Conservation (phyloP, 306 rosid genomes). For the Corylus heterophylla region DNA sequence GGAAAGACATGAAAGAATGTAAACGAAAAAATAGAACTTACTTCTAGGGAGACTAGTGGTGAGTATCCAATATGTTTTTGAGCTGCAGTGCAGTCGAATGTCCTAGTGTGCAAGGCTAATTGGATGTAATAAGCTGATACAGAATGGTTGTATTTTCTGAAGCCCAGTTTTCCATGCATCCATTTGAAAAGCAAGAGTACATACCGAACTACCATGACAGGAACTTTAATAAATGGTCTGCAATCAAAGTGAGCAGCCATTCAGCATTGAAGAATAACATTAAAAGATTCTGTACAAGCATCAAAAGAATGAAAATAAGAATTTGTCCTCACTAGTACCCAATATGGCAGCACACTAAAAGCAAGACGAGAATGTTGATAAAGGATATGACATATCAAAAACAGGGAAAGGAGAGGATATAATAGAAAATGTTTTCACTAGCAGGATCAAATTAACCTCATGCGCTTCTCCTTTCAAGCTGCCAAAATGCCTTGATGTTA, state of each 20-base stretch:
- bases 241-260: constrained; percentile 33
- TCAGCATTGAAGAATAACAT: constrained; percentile 27
- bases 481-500: not conserved
- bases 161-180: constrained; percentile 52
- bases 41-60: constrained; percentile 70
- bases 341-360: constrained; percentile 29
- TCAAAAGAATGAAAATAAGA: constrained; percentile 21
- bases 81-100: constrained; percentile 69
- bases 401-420: constrained; percentile 9
- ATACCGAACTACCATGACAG: constrained; percentile 53
- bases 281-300: constrained; percentile 20
- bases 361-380: not conserved
- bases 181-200: constrained; percentile 52
- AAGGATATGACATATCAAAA: constrained; percentile 19
- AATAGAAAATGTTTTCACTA: not conserved
- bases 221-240: constrained; percentile 80
- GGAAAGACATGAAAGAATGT: constrained; percentile 1
- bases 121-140: constrained; percentile 51
- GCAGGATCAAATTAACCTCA: not conserved
- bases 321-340: constrained; percentile 10
- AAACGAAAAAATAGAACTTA: constrained; percentile 29
- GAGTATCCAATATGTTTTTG: constrained; percentile 64
- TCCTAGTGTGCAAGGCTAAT: constrained; percentile 61
- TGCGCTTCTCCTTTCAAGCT: not conserved
- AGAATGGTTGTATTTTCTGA: constrained; percentile 47